Base-by-base conservation (phyloP, 73 alveolate genomes). In the Halteria grandinella region DNA sequence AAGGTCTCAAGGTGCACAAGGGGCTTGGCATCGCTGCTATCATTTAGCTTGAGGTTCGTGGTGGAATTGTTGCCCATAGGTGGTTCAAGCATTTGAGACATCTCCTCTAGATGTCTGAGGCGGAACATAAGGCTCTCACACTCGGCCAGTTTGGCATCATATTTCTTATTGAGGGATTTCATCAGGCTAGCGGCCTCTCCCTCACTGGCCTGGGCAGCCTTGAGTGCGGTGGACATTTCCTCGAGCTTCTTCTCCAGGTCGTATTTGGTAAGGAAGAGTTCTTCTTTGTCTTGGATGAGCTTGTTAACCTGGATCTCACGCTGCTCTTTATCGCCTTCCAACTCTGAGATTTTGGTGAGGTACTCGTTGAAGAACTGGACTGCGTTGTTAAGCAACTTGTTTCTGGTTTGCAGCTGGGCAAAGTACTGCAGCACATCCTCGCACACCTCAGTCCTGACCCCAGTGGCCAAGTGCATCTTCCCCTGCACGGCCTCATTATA, bases 381-480 rank as follows among this genome's bases (percentile, higher is more conserved):
- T 47, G 63, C 52, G 23, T 41, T 63, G 34, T 44, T 29, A 32
- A 53, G 41, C 37, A 57, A 41, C 33, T 73, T 57, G 52, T 34
- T 55, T 21, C 77, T 5, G 6, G 20, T 21, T 15, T 60, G 58
- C 6, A 60, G 40, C 43, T 39, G 12, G 29, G 60, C 37, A 6
- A 60, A 25, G 66, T 73, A 73, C 12, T 31, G 51, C 43, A 54
- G 36, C 11, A 73, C 18, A 20, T 73, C 86, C 66, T 55, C 75
- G 25, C 86, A 73, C 14, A 20, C 23, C 2, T 51, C 76, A 3
- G 86, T 55, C 17, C 86, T 54, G 21, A 73, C 21, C 20, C 86
- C 86, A 15, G 86, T 73, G 2, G 86, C 86, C 11, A 54, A 45
- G 45, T 73, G 72, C 15, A 37, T 40, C n/a, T 51, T 50, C 31